A percentile compares a stretch with the other conserved stretches of the same genome.
Conservation (phyloP, 1,139 yeast species). For the Torulaspora pretoriensis region DNA sequence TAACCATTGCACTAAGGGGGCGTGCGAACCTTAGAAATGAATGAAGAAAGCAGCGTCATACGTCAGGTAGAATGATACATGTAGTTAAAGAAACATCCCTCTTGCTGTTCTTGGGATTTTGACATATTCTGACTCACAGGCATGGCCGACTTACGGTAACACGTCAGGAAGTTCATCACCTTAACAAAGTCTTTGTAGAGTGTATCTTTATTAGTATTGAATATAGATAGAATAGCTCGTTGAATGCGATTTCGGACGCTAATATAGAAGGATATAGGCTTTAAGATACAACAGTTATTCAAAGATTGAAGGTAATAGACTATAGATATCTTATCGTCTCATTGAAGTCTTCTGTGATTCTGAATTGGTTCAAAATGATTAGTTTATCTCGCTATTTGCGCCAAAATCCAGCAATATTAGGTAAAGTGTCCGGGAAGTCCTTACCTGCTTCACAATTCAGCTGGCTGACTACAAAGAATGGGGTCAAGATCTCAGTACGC, state of each 20-base stretch:
- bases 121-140: no score
- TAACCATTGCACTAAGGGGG: conserved; percentile 43
- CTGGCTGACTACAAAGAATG: neutral
- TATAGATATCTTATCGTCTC: no score
- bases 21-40: conserved; percentile 14
- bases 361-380: neutral
- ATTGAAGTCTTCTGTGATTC: no score
- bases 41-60: neutral
- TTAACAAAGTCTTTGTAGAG: no score
- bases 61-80: neutral
- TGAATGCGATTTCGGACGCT: no score
- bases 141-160: no score
- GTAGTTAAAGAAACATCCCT: neutral
- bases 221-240: no score
- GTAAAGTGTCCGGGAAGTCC: neutral
- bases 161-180: no score
- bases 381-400: neutral
- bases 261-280: no score
- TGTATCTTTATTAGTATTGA: no score
- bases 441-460: neutral
- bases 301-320: no score
- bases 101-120: neutral
- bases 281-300: no score
- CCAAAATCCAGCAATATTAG: neutral
- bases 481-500: neutral